Conservation (phyloP, 768 basidiomycete species). For the Paxillus involutus region DNA sequence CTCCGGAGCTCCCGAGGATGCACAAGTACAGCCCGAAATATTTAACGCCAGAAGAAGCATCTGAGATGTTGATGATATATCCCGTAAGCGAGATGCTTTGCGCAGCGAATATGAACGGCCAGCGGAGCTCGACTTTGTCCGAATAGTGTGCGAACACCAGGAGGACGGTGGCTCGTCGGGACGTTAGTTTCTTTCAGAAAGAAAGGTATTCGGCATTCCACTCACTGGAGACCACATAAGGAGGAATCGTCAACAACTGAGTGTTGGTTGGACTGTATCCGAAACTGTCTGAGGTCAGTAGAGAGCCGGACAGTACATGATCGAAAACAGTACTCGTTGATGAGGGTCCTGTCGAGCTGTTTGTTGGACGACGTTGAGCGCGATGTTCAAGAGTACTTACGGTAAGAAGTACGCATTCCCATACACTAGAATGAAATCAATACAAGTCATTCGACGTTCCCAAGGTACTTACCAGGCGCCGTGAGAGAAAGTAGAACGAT, state of each 20-base stretch:
- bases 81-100: constrained; percentile 54
- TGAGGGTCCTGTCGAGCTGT: constrained; percentile 49
- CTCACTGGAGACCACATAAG: constrained; percentile 63
- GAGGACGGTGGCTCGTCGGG: constrained; percentile 46
- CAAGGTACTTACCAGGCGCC: constrained; percentile 49
- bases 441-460: not conserved
- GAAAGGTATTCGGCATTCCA: not conserved
- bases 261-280: constrained; percentile 56
- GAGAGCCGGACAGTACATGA: not conserved
- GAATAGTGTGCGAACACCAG: constrained; percentile 56
- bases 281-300: constrained; percentile 42
- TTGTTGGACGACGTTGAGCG: not conserved
- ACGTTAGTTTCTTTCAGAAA: not conserved
- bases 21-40: constrained; percentile 70
- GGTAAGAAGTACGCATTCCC: constrained; percentile 72
- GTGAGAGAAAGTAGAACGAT: constrained; percentile 59
- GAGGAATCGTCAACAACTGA: constrained; percentile 68
- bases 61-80: constrained; percentile 60
- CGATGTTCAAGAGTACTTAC: constrained; percentile 39
- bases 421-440: no score
- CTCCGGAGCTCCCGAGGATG: constrained; percentile 56
- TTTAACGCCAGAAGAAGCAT: constrained; percentile 50
- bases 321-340: constrained; percentile 38
- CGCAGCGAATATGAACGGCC: constrained; percentile 56
- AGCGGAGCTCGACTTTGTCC: constrained; percentile 54